Evolutionary conservation across 2,329 filamentous ascomycete species (phyloP).

Genomic region (Sporothrix brasiliensis): DNA sequence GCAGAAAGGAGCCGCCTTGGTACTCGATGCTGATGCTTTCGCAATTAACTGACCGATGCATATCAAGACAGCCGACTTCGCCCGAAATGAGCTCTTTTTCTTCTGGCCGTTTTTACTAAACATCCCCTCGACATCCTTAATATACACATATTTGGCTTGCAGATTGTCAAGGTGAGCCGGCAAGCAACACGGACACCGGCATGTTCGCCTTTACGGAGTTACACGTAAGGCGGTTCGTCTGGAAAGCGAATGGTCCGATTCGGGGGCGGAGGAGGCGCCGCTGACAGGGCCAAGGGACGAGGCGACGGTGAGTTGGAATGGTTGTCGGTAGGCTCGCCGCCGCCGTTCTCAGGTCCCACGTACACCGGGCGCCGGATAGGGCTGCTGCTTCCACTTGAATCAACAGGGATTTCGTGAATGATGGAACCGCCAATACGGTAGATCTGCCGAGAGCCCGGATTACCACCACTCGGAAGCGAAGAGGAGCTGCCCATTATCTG

Average conservation of each 20-base stretch:
- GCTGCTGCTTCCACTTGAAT: constrained; percentile 9
- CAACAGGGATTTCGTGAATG: constrained; percentile 38
- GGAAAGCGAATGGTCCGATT: constrained; percentile 50
- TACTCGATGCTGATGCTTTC: neutral
- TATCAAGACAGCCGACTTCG: neutral
- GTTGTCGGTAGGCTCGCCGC: neutral
- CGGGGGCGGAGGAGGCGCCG: neutral
- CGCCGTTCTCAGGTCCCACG: neutral
- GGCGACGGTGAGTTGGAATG: neutral
- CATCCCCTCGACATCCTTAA: too few species aligned
- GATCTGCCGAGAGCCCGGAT: constrained; percentile 35
- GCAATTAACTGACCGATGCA: neutral
- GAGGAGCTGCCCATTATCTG: neutral
- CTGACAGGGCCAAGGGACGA: neutral
- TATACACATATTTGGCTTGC: neutral
- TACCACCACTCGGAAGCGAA: neutral
- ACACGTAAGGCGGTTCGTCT: constrained; percentile 42
- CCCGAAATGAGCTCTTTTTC: neutral
- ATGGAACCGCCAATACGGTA: constrained; percentile 50
- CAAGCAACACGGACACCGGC: neutral
- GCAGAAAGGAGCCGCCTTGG: neutral
- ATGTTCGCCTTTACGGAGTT: neutral
- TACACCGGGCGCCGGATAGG: constrained; percentile 2
- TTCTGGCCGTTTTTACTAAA: neutral
- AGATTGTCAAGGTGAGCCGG: neutral